Evolutionary conservation across 2,329 filamentous ascomycete species (phyloP).

Genomic region (Fusarium keratoplasticum): DNA sequence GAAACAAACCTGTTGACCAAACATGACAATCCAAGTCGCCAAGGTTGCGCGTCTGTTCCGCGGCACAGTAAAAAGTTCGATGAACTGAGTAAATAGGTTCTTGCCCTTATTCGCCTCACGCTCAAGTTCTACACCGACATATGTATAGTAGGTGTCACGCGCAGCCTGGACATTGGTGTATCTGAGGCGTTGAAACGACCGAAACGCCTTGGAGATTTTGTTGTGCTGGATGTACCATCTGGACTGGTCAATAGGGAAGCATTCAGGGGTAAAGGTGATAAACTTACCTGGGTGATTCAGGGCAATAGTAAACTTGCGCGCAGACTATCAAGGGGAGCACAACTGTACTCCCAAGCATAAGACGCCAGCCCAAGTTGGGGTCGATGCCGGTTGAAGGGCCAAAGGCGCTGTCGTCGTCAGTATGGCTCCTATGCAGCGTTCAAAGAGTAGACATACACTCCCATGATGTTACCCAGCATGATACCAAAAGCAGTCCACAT

Average conservation of each 20-base stretch:
- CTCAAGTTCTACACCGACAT: background rate
- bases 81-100: background rate
- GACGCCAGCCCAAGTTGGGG: background rate
- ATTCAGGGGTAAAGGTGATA: background rate
- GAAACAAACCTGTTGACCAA: background rate
- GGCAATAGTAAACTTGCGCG: background rate
- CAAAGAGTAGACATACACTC: background rate
- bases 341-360: background rate
- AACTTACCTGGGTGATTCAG: background rate
- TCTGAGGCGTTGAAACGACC: background rate
- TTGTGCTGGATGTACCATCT: constrained; percentile 6
- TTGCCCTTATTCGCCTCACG: background rate
- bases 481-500: constrained; percentile 2
- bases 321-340: background rate
- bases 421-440: background rate
- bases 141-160: background rate
- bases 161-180: background rate
- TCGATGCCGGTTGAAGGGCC: constrained; percentile 2
- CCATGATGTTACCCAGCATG: constrained; percentile 4
- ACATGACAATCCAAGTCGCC: constrained; percentile 2
- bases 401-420: background rate
- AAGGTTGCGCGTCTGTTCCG: background rate
- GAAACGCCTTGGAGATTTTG: background rate
- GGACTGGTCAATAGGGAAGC: background rate
- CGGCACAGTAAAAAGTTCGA: background rate